Percentiles rank a stretch among this genome's conserved stretches.
Conservation (phyloP, 2,329 filamentous ascomycete genomes). For the Dothistroma pini region DNA sequence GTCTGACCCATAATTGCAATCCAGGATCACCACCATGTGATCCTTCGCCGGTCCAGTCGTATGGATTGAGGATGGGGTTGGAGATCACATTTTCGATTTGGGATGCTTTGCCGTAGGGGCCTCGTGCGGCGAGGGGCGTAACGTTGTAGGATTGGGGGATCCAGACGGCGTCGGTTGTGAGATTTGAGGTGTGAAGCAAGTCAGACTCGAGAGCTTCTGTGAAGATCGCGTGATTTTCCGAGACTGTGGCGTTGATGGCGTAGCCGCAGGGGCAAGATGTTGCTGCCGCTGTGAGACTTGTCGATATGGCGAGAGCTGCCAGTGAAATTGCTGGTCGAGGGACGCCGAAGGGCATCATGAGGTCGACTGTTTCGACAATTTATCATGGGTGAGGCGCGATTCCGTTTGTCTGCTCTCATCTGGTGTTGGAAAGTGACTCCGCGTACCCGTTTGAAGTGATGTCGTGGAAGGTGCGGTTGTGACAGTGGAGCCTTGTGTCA, state of each 20-base stretch:
- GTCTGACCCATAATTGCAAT: conserved; percentile 56
- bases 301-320: not conserved
- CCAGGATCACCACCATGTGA: conserved; percentile 48
- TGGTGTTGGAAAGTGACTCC: not conserved
- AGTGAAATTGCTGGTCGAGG: not conserved
- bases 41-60: conserved; percentile 44
- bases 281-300: not conserved
- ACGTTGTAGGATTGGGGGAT: conserved; percentile 64
- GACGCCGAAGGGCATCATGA: not conserved
- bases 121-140: conserved; percentile 54
- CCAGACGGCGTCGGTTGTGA: conserved; percentile 51
- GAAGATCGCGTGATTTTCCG: conserved; percentile 50
- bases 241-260: conserved; percentile 49
- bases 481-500: not conserved
- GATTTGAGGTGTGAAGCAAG: conserved; percentile 56
- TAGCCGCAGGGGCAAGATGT: conserved; percentile 69
- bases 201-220: conserved; percentile 69
- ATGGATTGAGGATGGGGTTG: conserved; percentile 45
- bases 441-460: not conserved
- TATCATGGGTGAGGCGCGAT: not conserved
- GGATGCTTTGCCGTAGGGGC: conserved; percentile 64
- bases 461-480: not conserved
- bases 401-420: not conserved
- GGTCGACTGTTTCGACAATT: too few species aligned
- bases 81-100: conserved; percentile 54